Base-by-base conservation (phyloP, 768 basidiomycete genomes). In the Suillus fuscotomentosus region DNA sequence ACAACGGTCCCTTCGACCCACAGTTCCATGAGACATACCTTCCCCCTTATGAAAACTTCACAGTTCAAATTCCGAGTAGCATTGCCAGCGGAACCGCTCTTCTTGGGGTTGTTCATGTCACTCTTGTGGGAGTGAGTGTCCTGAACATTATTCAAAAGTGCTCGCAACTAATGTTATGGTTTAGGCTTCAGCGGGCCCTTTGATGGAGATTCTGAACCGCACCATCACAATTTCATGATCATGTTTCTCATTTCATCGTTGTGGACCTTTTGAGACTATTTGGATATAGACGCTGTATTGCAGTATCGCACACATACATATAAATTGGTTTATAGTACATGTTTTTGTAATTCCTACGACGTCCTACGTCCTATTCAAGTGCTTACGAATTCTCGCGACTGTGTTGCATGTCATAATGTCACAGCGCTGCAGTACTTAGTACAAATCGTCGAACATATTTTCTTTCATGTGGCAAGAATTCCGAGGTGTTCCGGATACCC, bases 11-110 rank as follows among this genome's bases (percentile, higher is more conserved):
- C 11, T 85, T 77, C 63, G 67, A 71, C 31, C 84, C 84, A 0
- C 66, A 78, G 63, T 70, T 69, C 56, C 70, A 79, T 22, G 65
- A 75, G 13, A 6, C 42, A 2, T 65, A 70, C 34, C 73, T 75
- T 62, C 69, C 70, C 6, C 82, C 83, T 13, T 78, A 82, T 71
- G 73, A 84, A 62, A 83, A 83, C 66, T 81, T 83, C 64, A 78
- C 80, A 4, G 74, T 84, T 5, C 71, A 71, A 41, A 69, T 85
- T 14, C 83, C 83, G 1, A 56, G 72, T 31, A 54, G 24, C 4
- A 20, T 70, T 10, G 0, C 68, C 1, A 60, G 67, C 38, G 81
- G 82, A 5, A 61, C 68, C 42, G 79, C 79, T 8, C 70, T 76
- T 67, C 66, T 83, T 22, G 73, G 72, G 20, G 77, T 81, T 3